Conservation (phyloP, 1,284 basidiomycete genomes). For the Cryptococcus sp. region DNA sequence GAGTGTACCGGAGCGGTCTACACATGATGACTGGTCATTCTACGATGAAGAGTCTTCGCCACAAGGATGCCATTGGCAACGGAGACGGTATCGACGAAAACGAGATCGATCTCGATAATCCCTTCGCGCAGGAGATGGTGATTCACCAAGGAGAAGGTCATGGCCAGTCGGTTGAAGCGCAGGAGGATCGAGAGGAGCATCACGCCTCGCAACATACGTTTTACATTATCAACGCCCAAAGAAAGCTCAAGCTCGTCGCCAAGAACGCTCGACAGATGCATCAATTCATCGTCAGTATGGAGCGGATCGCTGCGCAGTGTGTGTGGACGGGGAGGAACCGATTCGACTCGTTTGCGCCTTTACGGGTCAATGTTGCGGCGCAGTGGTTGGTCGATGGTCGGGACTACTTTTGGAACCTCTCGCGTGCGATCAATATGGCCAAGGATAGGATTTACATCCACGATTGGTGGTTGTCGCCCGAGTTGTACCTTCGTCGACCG, state of each 20-base stretch:
- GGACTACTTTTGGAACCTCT: conserved; percentile 97
- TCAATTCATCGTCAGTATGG: conserved; percentile 91
- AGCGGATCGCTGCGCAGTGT: conserved; percentile 70
- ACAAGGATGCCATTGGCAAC: conserved; percentile 1
- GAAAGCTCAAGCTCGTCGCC: conserved; percentile 79
- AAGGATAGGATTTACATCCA: conserved; percentile 87
- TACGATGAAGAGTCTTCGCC: conserved; percentile 2
- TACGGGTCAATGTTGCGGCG: conserved; percentile 84
- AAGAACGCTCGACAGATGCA: conserved; percentile 93
- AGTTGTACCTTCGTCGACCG: conserved; percentile 77
- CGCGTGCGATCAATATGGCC: conserved; percentile 83
- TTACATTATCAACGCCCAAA: conserved; percentile 86
- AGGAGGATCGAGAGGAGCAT: conserved; percentile 28
- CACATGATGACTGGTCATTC: conserved; percentile 29
- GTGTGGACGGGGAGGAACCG: conserved; percentile 77
- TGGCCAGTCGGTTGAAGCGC: conserved; percentile 19
- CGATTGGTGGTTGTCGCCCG: conserved; percentile 78
- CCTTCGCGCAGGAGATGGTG: conserved; percentile 26
- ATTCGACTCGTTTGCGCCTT: conserved; percentile 92
- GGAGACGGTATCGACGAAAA: conserved; percentile 9
- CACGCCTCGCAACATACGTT: conserved; percentile 71
- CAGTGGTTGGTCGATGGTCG: conserved; percentile 99
- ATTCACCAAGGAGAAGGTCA: conserved; percentile 28
- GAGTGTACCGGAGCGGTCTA: conserved; percentile 42
- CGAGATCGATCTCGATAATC: conserved; percentile 29